phyloP scores from a whole-genome alignment of 1,284 basidiomycete genomes.

The Fomitiporia mediterranea region DNA sequence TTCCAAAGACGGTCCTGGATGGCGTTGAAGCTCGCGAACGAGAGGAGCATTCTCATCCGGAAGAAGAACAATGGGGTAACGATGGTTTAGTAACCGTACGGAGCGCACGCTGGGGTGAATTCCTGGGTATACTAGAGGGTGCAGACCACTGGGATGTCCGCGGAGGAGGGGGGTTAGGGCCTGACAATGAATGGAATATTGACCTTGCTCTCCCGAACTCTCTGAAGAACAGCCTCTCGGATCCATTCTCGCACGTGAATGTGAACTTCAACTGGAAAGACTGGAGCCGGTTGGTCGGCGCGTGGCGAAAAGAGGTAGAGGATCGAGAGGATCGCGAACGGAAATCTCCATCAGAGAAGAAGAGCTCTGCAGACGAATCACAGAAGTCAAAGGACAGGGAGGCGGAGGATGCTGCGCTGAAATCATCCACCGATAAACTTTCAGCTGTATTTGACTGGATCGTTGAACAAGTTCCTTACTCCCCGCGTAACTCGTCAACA shows the following conservation, averaged over 20 bases:
- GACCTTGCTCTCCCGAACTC: constrained; percentile 44
- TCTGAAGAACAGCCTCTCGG: constrained; percentile 20
- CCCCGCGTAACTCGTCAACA: constrained; percentile 21
- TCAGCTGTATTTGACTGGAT: constrained; percentile 75
- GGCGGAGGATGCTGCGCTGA: constrained; percentile 46
- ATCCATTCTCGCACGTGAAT: constrained; percentile 10
- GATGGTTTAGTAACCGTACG: constrained; percentile 92
- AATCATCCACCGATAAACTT: constrained; percentile 62
- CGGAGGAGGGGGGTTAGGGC: constrained; percentile 52
- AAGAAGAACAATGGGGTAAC: constrained; percentile 66
- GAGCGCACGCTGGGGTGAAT: constrained; percentile 91
- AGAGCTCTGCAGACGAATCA: constrained; percentile 6
- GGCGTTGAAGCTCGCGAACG: constrained; percentile 59
- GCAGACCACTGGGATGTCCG: constrained; percentile 97
- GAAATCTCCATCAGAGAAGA: constrained; percentile 11
- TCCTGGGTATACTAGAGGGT: constrained; percentile 85
- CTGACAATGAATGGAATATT: constrained; percentile 48
- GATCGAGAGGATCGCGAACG: constrained; percentile 26
- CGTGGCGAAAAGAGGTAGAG: constrained; percentile 52
- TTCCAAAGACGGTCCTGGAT: constrained; percentile 93
- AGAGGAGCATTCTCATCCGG: constrained; percentile 30
- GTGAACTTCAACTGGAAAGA: constrained; percentile 39
- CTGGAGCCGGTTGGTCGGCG: constrained; percentile 55
- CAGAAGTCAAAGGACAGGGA: constrained; percentile 25
- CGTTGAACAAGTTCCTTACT: constrained; percentile 58